Evolutionary conservation across 2,329 filamentous ascomycete genomes (phyloP), one percentile per base, ranked within the genome.

Genomic region (Fusarium bulbicola): DNA sequence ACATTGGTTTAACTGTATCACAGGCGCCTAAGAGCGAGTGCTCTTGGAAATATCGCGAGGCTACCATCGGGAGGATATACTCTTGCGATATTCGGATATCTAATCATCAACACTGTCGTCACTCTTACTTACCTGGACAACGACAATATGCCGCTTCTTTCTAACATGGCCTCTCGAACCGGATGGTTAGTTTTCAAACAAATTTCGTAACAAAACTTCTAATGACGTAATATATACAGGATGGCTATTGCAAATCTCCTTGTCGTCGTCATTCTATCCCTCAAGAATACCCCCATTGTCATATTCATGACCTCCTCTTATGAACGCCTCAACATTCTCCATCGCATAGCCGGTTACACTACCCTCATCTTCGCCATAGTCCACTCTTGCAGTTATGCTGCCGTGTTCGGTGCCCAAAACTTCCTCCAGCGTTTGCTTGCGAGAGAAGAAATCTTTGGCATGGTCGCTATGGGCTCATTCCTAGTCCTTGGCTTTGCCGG

Each of bases 221-320:
- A 18, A 21, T 56, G 15, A 60, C 47, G 26, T 24, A 24, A 13
- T 18, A 20, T n/a, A 3, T 39, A 20, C 34, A 85, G 84, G 84
- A 77, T 85, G 64, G 77, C 81, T 3, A 72, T 84, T 21, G 76
- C 69, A 16, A 91, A 91, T 72, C 77, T 89, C 36, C 79, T 82
- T 18, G 79, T 91, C 21, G 82, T 89, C 18, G 81, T 89, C 18
- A 86, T 90, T 54, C 80, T 91, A 21, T 83, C 86, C 3, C 81
- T 91, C 46, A 90, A 90, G 73, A 90, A 90, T 74, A 90, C 88
- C 0, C 89, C 88, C 0, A 77, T 91, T 24, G 85, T 85, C 0
- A 84, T 85, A 66, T 71, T 91, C 16, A 86, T 86, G 3, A 80
- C 84, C 4, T 87, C 86, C 74, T 90, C 88, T 10, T 89, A 91